A percentile compares a stretch with the other conserved stretches of the same genome.
Evolutionary conservation across 2,329 filamentous ascomycete species (phyloP).

Genomic region (Botryotinia globosa): DNA sequence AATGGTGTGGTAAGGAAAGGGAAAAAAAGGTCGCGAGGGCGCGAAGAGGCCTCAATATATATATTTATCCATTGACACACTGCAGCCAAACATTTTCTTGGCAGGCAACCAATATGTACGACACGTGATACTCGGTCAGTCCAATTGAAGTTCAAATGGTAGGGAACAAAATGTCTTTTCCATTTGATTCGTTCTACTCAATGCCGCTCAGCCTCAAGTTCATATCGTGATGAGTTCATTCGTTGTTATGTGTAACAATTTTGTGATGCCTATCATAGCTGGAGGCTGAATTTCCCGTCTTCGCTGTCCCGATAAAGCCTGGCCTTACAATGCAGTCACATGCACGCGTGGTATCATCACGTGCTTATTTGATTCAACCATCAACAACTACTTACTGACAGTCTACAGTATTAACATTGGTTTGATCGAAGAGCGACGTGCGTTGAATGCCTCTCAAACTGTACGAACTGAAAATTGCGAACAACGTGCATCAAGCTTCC

Average conservation of each 20-base stretch:
- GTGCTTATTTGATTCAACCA: background rate
- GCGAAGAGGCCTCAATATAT: constrained; percentile 17
- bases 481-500: background rate
- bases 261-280: background rate
- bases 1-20: constrained; percentile 39
- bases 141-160: constrained; percentile 2
- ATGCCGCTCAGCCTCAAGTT: constrained; percentile 7
- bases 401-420: background rate
- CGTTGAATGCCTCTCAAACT: background rate
- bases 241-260: background rate
- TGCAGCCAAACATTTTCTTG: constrained; percentile 3
- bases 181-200: constrained; percentile 7
- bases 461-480: background rate
- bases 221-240: constrained; percentile 11
- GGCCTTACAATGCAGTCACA: background rate
- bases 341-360: background rate
- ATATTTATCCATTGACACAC: background rate
- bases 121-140: constrained; percentile 10
- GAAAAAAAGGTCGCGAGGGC: constrained; percentile 25
- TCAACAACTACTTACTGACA: background rate
- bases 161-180: constrained; percentile 14
- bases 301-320: constrained; percentile 1
- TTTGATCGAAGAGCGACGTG: background rate
- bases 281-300: background rate
- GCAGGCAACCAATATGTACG: background rate